phyloP scores from a whole-genome alignment of 2,329 filamentous ascomycete genomes.

The Neopestalotiopsis sp. region DNA sequence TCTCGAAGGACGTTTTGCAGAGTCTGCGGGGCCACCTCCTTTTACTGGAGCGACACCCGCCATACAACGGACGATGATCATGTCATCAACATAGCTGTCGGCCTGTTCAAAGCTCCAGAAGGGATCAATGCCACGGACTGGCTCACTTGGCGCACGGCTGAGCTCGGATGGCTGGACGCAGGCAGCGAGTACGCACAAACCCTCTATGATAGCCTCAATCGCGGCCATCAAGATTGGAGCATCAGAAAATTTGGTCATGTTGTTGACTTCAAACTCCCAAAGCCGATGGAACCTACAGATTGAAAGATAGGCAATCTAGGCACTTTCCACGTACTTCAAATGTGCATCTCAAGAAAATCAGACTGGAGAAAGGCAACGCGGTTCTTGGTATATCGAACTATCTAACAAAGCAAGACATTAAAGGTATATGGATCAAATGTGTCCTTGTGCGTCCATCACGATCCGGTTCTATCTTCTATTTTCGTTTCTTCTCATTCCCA shows the following conservation, averaged over 20 bases:
- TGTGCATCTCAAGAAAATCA: not conserved
- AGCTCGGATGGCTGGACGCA: conserved; percentile 38
- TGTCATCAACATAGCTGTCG: conserved; percentile 48
- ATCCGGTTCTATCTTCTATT: not conserved
- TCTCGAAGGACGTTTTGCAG: conserved; percentile 52
- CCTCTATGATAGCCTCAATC: conserved; percentile 17
- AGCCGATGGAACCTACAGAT: not conserved
- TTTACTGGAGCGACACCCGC: conserved; percentile 38
- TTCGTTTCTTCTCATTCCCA: not conserved
- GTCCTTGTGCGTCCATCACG: not conserved
- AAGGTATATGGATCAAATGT: not conserved
- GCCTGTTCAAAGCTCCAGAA: conserved; percentile 50
- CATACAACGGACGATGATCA: conserved; percentile 36
- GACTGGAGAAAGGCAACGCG: not conserved
- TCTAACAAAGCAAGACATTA: not conserved
- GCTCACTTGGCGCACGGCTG: conserved; percentile 50
- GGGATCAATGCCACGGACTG: conserved; percentile 50
- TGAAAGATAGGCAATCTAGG: not conserved
- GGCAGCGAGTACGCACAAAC: conserved; percentile 34
- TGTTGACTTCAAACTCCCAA: conserved; percentile 20
- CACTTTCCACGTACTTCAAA: not conserved
- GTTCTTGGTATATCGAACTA: not conserved
- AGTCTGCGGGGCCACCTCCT: conserved; percentile 50
- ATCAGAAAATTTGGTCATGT: conserved; percentile 39
- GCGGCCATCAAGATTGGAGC: conserved; percentile 46